These are phyloP conservation scores for Aspergillus diversus DNA, from an alignment of 495 filamentous ascomycete species.

Conservation along the genomic window DNA sequence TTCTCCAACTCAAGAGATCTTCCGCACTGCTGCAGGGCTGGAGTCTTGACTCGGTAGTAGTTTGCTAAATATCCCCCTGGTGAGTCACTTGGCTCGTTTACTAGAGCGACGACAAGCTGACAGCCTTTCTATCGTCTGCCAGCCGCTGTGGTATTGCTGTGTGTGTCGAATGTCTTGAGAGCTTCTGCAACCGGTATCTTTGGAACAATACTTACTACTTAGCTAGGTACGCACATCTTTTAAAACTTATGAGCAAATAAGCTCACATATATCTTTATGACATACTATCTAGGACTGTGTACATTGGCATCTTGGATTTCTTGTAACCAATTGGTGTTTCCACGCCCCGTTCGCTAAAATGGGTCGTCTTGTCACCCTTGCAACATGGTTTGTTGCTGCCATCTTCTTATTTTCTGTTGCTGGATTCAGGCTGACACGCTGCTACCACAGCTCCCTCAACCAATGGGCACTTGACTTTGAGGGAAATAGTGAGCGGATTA, in stretches of 20 bases:
- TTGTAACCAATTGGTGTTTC: neutral
- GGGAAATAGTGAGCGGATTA: slow-evolving; percentile 76
- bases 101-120: neutral
- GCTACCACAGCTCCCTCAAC: slow-evolving; percentile 38
- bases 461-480: slow-evolving; percentile 77
- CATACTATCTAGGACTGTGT: neutral
- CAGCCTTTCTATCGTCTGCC: neutral
- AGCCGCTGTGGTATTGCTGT: neutral
- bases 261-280: neutral
- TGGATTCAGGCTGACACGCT: slow-evolving; percentile 18
- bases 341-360: slow-evolving; percentile 26
- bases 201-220: too few species aligned
- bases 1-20: slow-evolving; percentile 18
- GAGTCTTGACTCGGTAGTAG: neutral
- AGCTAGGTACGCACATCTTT: neutral
- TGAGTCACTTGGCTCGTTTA: neutral
- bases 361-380: slow-evolving; percentile 45
- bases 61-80: neutral
- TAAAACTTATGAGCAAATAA: neutral
- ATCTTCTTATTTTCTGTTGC: neutral
- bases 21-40: neutral
- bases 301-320: neutral
- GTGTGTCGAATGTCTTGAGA: neutral
- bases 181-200: too few species aligned
- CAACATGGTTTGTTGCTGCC: slow-evolving; percentile 40